Evolutionary conservation across 352 stramenopile species (phyloP), one percentile per base, ranked within the genome.

Genomic region (Phytophthora idaei): DNA sequence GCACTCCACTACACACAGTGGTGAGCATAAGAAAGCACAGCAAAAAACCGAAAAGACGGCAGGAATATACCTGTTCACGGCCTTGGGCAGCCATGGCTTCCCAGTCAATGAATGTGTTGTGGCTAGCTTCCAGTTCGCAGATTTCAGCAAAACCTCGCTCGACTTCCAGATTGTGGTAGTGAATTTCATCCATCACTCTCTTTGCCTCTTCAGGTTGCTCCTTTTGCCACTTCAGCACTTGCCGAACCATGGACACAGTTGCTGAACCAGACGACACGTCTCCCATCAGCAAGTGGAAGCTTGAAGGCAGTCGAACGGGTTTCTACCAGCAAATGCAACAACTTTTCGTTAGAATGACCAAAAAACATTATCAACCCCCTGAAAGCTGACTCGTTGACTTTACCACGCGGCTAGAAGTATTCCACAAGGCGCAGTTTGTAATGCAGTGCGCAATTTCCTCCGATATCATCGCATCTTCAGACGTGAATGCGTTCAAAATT

Each of bases 241-340:
- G 71, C 5, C 76, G 80, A 44, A 92, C 87, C 87, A 95, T 93
- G 2, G 87, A 95, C 28, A 95, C 87, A 4, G 87, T 93, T 2
- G 83, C 92, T 2, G 93, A 98, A 42, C 97, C 97, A 14, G 94
- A 96, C 15, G 89, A 96, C 11, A 99, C 92, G 74, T 99, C 97
- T 31, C 96, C 97, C 86, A 99, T 97, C 42, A 99, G 70, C 58
- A 99, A 72, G 57, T 96, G 77, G 25, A 98, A 83, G 31, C 77
- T 78, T 25, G 70, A 52, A 41, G 95, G 93, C 12, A 95, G 46
- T 39, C 46, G 59, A 53, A 93, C 89, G 4, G 71, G 67, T 69
- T 73, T 80, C 87, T 95, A 61, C 8, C 28, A 32, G 5, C 53
- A 63, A 36, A 32, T 32, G 10, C 2, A 52, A 32, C 17, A 55